Evolutionary conservation across 2,329 filamentous ascomycete species (phyloP), one percentile per base, ranked within the genome.

Genomic region (Alternaria solani): DNA sequence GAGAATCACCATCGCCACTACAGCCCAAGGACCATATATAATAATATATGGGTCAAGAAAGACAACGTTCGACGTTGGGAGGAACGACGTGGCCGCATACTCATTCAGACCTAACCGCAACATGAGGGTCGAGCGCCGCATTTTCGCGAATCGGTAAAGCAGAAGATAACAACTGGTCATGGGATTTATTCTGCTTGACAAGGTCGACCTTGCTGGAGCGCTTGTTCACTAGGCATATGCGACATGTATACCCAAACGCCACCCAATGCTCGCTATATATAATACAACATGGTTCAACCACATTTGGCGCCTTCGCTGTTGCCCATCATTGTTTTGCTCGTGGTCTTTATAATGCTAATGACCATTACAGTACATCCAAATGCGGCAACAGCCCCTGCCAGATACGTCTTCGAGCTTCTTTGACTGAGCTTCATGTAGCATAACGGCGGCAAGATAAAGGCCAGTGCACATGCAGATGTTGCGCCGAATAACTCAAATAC

Each of bases 401-500:
- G 89, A 62, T 92, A 86, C 62, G 90, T 93, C 76, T 86, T 89
- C 84, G 89, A 91, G 72, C 87, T 89, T 60, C 88, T 93, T 59
- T 89, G 93, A 68, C 92, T 94, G 61, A 99, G 83, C 81, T 96
- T 97, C 74, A 99, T 91, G 78, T 95, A 99, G 80, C 95, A 99
- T 57, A 98, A 82, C 26, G 95, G 95, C 63, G 95, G 95, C 61
- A 99, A 82, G 49, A 99, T 97, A 76, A 98, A 99, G 0, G 95
- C 95, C 78, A 99, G 85, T 7, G 93, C 93, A 70, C 94, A 95
- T 3, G 95, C 95, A 75, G 92, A 96, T 36, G 95, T 99, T 7
- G 95, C 93, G 63, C 95, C 95, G 59, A 99, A 95, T 18, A 99
- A 84, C 81, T 99, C 95, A 74, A 99, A 97, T 1, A 99, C 94